Evolutionary conservation across 106 monocot species (phyloP), one percentile per base, ranked within the genome.

Genomic region (Dioscorea zingiberensis): DNA sequence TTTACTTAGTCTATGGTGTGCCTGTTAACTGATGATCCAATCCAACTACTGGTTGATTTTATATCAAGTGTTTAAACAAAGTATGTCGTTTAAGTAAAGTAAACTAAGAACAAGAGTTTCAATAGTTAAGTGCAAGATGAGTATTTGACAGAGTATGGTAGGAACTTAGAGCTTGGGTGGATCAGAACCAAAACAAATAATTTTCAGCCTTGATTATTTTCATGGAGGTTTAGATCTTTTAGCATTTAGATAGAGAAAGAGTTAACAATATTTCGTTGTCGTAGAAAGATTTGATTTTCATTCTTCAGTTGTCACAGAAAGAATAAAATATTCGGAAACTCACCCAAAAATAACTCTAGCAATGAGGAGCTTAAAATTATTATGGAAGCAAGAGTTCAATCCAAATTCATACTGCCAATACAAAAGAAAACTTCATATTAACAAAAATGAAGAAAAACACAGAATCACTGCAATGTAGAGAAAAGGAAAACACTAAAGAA

Each of bases 361-460:
- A 27, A 73, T 57, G 21, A 88, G 58, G 4, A 88, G 60, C 4
- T 54, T 16, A 11, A 55, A 27, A 54, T 56, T 76, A 17, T 93
- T 83, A 71, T 93, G 80, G 62, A 88, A 83, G 77, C 93, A 93
- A 4, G 93, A 88, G 28, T 76, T 60, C 77, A 85, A 62, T 18
- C 93, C 93, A 74, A 85, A 93, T 55, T 83, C 80, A 17, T 93
- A 93, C 93, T 93, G 74, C 64, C 26, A 48, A 68, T 16, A 44
- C 4, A n/a, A 32, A 46, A 46, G 27, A 44, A n/a, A 55, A 56
- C 27, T 44, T 21, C 38, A 65, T 3, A 13, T 63, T 47, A 46
- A 18, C 46, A 2, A 56, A 13, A 18, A 24, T 55, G 24, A 10
- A 22, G 15, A 32, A 21, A 22, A 21, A 22, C 0, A 23, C 7